A percentile compares a stretch with the other conserved stretches of the same genome.
phyloP scores from a whole-genome alignment of 345 rosid genomes.

The Moricandia arvensis region DNA sequence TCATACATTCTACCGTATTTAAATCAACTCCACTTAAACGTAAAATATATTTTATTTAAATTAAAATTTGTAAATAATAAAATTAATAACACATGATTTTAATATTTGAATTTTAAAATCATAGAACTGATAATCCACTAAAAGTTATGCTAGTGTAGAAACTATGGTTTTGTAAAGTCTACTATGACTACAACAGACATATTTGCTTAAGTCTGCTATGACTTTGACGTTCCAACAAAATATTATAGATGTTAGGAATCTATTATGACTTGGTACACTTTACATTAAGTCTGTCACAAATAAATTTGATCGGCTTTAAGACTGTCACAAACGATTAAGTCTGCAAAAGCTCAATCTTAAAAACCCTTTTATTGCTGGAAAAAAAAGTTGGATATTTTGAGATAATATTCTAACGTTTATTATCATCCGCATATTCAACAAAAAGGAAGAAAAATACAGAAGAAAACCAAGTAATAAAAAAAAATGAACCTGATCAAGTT shows the following conservation, averaged over 20 bases:
- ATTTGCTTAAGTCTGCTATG: too few relatives aligned
- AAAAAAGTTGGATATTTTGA: neutral
- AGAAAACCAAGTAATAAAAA: neutral
- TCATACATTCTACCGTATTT: neutral
- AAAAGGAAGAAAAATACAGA: conserved; percentile 1
- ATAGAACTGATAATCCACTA: too few relatives aligned
- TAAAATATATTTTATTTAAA: too few relatives aligned
- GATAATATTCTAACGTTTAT: conserved; percentile 23
- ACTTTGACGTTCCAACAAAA: too few relatives aligned
- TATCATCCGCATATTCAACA: conserved; percentile 22
- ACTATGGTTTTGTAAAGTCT: too few relatives aligned
- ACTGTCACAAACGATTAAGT: neutral
- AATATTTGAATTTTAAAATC: too few relatives aligned
- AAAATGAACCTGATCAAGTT: conserved; percentile 3
- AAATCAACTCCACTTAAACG: neutral
- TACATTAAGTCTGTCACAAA: neutral
- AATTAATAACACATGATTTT: too few relatives aligned
- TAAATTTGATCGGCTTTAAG: neutral
- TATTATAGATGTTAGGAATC: too few relatives aligned
- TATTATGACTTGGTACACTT: too few relatives aligned
- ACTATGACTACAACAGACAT: too few relatives aligned
- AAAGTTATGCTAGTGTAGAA: too few relatives aligned
- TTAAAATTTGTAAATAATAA: too few relatives aligned
- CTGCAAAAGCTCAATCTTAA: neutral
- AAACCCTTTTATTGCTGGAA: neutral